Conservation (phyloP, 352 stramenopile genomes). For the Aphanomyces cochlioides region DNA sequence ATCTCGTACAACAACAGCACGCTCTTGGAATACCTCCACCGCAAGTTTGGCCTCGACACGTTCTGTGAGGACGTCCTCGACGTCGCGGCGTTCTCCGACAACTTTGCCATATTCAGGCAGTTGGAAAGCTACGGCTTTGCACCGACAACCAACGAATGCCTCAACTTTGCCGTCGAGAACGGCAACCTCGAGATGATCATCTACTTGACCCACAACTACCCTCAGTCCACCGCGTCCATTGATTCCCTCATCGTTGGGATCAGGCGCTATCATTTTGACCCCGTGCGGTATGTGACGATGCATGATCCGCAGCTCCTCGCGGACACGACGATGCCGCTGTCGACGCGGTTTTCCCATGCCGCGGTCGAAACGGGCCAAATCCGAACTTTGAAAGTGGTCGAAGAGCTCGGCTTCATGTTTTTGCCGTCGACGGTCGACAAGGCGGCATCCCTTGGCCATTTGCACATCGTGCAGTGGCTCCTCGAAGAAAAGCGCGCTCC, state of each 20-base stretch:
- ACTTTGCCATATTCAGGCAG: not conserved
- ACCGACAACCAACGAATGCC: not conserved
- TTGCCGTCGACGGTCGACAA: not conserved
- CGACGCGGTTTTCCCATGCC: not conserved
- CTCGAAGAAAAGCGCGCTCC: not conserved
- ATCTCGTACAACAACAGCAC: not conserved
- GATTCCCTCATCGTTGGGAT: not conserved
- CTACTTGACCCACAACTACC: not conserved
- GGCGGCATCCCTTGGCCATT: not conserved
- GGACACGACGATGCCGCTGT: not conserved
- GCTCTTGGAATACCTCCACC: not conserved
- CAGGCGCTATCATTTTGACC: not conserved
- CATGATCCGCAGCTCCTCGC: not conserved
- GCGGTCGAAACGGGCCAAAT: not conserved
- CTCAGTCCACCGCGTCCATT: not conserved
- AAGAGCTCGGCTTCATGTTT: not conserved
- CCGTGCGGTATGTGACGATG: not conserved
- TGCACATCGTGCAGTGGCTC: not conserved
- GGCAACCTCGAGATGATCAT: not conserved
- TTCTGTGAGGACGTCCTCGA: not conserved
- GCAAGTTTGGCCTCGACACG: not conserved
- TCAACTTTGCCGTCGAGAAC: not conserved
- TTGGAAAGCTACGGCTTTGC: not conserved
- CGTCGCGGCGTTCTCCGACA: not conserved
- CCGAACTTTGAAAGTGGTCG: not conserved